Base-by-base conservation (phyloP, 2,329 filamentous ascomycete species). In the Microdochium bolleyi region DNA sequence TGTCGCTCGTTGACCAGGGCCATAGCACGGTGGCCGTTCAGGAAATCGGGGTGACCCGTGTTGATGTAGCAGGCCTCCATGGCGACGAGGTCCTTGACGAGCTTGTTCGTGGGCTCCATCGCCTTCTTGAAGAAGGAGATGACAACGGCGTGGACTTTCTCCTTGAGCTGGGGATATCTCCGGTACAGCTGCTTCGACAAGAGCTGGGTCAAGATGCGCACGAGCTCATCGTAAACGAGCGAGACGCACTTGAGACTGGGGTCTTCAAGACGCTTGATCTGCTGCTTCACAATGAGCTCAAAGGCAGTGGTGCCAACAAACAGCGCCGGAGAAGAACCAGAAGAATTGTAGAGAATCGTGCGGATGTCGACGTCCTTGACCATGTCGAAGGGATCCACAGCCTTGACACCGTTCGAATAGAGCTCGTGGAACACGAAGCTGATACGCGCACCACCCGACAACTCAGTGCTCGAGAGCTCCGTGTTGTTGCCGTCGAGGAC, bases 41-140 rank as follows among this genome's bases (percentile, higher is more conserved):
- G 76, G 72, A 99, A 99, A 67, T 99, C 94, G 10, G 94, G 94
- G 68, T 99, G 95, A 10, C 91, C 94, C 27, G 95, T 99, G 76
- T 99, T 99, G 77, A 99, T 88, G 70, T 99, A 99, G 74, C 89
- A 95, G 14, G 92, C 76, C 71, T 99, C 94, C 94, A 99, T 99
- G 10, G 86, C 74, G 24, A 99, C 92, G 41, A 99, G 79, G 67
- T 99, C 94, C 64, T 76, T 85, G 53, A 99, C 94, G 49, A 99
- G 81, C 79, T 97, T 97, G 76, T 96, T 97, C 37, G 94, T 96
- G 7, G 94, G 94, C 52, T 96, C 91, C 89, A 97, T 96, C 52
- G 90, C 86, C 75, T 95, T 96, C 75, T 97, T 97, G 79, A 96
- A 97, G 73, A 99, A 99, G 10, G 76, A 65, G 61, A 99, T 94